phyloP scores from a whole-genome alignment of 139 green algal species.

The Chlamydomonas sp. region DNA sequence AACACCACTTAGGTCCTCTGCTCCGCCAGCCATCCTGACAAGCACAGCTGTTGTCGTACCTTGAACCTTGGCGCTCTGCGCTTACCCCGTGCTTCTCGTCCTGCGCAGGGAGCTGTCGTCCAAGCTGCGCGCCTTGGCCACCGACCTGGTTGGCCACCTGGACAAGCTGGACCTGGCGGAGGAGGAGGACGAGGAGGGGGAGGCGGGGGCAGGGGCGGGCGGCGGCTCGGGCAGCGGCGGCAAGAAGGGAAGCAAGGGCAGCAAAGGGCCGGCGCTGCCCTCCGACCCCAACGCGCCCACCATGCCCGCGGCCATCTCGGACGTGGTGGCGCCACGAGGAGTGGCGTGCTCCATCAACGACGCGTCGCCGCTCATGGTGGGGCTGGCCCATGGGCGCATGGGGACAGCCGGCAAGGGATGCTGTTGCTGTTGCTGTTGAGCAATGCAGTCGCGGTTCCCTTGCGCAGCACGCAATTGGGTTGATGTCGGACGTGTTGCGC shows the following conservation, averaged over 20 bases:
- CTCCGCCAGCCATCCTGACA: too few relatives aligned
- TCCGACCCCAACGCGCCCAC: background rate
- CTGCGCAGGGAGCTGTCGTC: background rate
- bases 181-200: background rate
- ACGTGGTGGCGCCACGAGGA: background rate
- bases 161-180: background rate
- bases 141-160: background rate
- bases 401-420: too few relatives aligned
- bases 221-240: background rate
- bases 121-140: background rate
- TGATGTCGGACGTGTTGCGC: too few relatives aligned
- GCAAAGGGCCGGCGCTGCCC: too few relatives aligned
- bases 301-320: background rate
- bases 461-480: too few relatives aligned
- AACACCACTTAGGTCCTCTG: too few relatives aligned
- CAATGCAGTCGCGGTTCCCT: too few relatives aligned
- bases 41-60: too few relatives aligned
- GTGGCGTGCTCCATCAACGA: constrained; percentile 11
- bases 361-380: background rate
- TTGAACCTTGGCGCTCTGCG: too few relatives aligned
- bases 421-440: too few relatives aligned
- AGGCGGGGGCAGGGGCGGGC: background rate
- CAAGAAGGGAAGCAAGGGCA: background rate
- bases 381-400: too few relatives aligned
- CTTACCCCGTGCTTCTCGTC: too few relatives aligned